phyloP scores from a whole-genome alignment of 2,329 filamentous ascomycete species.

The Bipolaris zeicola region DNA sequence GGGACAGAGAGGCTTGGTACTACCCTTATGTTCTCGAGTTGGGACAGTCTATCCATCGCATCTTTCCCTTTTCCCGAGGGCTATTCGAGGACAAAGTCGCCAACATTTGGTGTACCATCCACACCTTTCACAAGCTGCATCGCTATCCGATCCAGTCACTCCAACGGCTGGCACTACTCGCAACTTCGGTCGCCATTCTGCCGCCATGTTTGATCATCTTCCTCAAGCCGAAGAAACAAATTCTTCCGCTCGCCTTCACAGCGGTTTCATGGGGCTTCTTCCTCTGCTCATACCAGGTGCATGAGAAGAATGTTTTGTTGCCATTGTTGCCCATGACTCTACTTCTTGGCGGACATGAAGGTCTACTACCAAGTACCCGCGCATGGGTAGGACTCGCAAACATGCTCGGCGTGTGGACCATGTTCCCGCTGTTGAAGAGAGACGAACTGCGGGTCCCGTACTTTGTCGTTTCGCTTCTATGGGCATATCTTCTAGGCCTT shows the following conservation, averaged over 20 bases:
- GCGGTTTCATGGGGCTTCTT: conserved; percentile 96
- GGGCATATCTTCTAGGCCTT: conserved; percentile 88
- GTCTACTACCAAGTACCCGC: conserved; percentile 74
- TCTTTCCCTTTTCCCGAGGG: conserved; percentile 95
- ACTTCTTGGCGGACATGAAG: conserved; percentile 77
- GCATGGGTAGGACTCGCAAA: conserved; percentile 98
- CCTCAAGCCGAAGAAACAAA: conserved; percentile 73
- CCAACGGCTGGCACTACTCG: conserved; percentile 74
- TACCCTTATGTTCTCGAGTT: conserved; percentile 80
- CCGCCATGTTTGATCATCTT: conserved; percentile 82
- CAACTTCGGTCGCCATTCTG: conserved; percentile 76
- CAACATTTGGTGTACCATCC: conserved; percentile 95
- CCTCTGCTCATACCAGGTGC: conserved; percentile 95
- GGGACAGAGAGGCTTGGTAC: conserved; percentile 68
- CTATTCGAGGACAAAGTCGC: conserved; percentile 99
- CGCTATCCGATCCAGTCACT: conserved; percentile 73
- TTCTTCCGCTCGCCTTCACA: conserved; percentile 80
- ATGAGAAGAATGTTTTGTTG: conserved; percentile 95
- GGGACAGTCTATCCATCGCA: conserved; percentile 83
- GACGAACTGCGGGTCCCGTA: conserved; percentile 88
- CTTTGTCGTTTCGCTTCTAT: conserved; percentile 79
- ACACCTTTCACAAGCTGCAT: conserved; percentile 86
- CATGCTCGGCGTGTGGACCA: conserved; percentile 84
- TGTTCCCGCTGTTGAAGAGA: conserved; percentile 86
- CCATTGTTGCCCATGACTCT: conserved; percentile 93